Evolutionary conservation across 2,329 filamentous ascomycete species (phyloP).

Genomic region (Microascus cirrosus): DNA sequence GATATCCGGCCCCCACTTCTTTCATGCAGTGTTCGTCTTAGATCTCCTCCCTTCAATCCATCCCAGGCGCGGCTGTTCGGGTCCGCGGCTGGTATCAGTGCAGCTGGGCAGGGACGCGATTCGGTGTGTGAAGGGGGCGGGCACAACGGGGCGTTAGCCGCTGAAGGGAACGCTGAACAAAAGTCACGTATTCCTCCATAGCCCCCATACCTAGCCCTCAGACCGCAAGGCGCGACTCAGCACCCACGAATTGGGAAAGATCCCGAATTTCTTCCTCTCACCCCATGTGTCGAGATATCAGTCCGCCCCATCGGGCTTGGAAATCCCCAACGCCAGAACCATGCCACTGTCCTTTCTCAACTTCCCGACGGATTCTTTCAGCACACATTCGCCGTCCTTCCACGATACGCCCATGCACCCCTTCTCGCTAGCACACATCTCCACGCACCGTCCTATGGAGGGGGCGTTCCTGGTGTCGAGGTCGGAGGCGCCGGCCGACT

Average conservation of each 20-base stretch:
- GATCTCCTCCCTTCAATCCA: neutral
- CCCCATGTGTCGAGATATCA: neutral
- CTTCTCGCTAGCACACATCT: slow-evolving; percentile 9
- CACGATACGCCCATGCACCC: slow-evolving; percentile 12
- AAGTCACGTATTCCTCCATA: too few species aligned
- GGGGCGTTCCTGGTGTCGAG: slow-evolving; percentile 6
- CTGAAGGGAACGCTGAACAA: too few species aligned
- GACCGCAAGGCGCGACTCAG: too few species aligned
- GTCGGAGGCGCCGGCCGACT: slow-evolving; percentile 7
- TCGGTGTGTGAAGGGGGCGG: too few species aligned
- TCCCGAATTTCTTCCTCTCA: neutral
- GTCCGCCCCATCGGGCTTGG: neutral
- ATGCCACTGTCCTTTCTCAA: neutral
- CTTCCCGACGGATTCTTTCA: slow-evolving; percentile 11
- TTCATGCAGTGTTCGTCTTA: too few species aligned
- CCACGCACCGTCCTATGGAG: slow-evolving; percentile 12
- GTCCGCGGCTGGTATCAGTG: too few species aligned
- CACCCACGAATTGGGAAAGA: neutral
- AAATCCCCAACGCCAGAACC: neutral
- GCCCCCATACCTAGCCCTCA: too few species aligned
- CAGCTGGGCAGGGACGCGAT: too few species aligned
- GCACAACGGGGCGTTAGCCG: too few species aligned
- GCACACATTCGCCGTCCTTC: slow-evolving; percentile 9
- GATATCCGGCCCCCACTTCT: neutral
- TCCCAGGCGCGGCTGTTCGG: too few species aligned